A percentile compares a stretch with the other conserved stretches of the same genome.
Conservation (phyloP, 1,139 yeast genomes). For the Sugiyamaella novakii region DNA sequence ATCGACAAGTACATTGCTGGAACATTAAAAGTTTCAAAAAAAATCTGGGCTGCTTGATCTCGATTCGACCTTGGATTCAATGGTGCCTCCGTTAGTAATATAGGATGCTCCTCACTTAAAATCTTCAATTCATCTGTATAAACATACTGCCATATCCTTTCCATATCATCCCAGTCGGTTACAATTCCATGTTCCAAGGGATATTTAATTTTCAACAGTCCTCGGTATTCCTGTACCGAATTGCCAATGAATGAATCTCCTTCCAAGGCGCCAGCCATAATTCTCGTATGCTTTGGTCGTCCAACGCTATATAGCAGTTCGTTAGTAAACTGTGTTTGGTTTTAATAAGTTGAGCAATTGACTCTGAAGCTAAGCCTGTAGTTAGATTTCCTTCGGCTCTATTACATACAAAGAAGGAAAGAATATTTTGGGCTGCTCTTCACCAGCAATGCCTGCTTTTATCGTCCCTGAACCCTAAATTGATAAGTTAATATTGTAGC, state of each 20-base stretch:
- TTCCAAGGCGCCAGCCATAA: conserved; percentile 80
- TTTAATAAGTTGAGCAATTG: too few relatives aligned
- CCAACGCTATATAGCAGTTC: conserved; percentile 59
- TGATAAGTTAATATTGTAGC: conserved; percentile 6
- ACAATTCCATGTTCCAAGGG: conserved; percentile 85
- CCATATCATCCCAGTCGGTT: conserved; percentile 87
- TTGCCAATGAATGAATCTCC: conserved; percentile 70
- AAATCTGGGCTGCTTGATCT: conserved; percentile 69
- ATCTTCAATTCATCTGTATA: conserved; percentile 63
- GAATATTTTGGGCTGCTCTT: conserved; percentile 69
- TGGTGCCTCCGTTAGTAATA: conserved; percentile 88
- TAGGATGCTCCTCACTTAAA: conserved; percentile 85
- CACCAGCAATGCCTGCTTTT: conserved; percentile 94
- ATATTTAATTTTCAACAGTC: conserved; percentile 65
- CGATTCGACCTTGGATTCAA: conserved; percentile 73
- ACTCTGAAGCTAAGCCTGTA: too few relatives aligned
- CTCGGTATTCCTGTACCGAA: conserved; percentile 72
- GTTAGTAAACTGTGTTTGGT: neutral
- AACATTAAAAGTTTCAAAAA: conserved; percentile 82
- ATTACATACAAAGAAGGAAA: conserved; percentile 49
- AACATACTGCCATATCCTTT: conserved; percentile 67
- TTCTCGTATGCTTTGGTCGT: conserved; percentile 76
- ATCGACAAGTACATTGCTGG: conserved; percentile 83
- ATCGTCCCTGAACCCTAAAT: conserved; percentile 76
- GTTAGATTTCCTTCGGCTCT: too few relatives aligned